These are phyloP conservation scores for Chlorella ohadii DNA, from an alignment of 139 green algal species.

Conservation along the genomic window DNA sequence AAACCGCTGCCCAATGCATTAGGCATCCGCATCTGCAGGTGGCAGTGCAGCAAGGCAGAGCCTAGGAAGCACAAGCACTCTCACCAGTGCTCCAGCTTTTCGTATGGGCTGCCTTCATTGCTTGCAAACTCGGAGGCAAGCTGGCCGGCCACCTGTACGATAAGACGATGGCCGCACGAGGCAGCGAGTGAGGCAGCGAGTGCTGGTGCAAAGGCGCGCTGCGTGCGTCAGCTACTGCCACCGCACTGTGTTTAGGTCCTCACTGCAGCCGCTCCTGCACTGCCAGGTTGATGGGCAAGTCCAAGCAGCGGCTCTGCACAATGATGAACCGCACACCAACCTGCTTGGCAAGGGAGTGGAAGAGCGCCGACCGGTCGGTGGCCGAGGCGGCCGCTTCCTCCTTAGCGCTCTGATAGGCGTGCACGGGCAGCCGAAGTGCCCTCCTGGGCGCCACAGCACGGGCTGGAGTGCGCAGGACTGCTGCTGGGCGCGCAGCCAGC, in stretches of 20 bases:
- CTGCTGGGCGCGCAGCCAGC: neutral
- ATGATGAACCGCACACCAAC: too few species aligned
- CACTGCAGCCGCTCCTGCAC: too few species aligned
- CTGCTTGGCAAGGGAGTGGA: too few species aligned
- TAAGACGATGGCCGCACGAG: too few species aligned
- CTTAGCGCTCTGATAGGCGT: neutral
- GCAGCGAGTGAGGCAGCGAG: too few species aligned
- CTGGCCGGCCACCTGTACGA: neutral
- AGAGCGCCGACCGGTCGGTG: too few species aligned
- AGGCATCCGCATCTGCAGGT: neutral
- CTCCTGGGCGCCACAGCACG: neutral
- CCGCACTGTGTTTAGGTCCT: neutral
- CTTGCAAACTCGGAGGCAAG: neutral
- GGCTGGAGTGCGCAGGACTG: neutral
- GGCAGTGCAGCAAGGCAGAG: neutral
- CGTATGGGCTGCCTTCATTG: neutral
- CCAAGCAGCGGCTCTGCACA: too few species aligned
- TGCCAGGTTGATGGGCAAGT: too few species aligned
- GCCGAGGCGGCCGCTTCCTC: neutral
- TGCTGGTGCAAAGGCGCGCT: too few species aligned
- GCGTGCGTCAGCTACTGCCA: too few species aligned
- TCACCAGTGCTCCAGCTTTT: slow-evolving; percentile 3
- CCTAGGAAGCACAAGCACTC: too few species aligned
- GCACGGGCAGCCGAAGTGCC: neutral
- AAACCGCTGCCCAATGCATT: neutral